A percentile compares a stretch with the other conserved stretches of the same genome.
Evolutionary conservation across 495 filamentous ascomycete genomes (phyloP).

Genomic region (Xylaria acuta): DNA sequence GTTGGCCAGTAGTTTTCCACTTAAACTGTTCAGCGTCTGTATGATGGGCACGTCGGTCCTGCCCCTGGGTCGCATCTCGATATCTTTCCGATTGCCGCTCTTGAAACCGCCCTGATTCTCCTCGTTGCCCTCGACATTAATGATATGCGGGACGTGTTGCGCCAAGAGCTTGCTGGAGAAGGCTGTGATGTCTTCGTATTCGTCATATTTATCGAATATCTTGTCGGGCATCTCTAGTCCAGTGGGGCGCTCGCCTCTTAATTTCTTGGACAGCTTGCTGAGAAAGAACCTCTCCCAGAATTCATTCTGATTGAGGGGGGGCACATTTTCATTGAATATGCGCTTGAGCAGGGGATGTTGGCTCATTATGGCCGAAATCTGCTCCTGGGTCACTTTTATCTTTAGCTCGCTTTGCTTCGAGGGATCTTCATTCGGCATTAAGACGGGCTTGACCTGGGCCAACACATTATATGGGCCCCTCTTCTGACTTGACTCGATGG

Average conservation of each 20-base stretch:
- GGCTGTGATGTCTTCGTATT: constrained; percentile 65
- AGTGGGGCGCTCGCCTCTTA: constrained; percentile 84
- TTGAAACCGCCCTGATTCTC: constrained; percentile 72
- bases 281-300: constrained; percentile 96
- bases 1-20: constrained; percentile 87
- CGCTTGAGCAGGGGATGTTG: constrained; percentile 91
- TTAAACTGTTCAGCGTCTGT: constrained; percentile 81
- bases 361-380: constrained; percentile 88
- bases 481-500: constrained; percentile 83
- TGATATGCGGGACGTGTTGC: constrained; percentile 79
- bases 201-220: constrained; percentile 84
- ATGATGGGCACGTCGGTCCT: constrained; percentile 65
- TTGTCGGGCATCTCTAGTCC: constrained; percentile 75
- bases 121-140: constrained; percentile 93
- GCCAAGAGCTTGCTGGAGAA: constrained; percentile 58
- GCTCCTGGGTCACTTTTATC: constrained; percentile 87
- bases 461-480: constrained; percentile 91
- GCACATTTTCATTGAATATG: constrained; percentile 93
- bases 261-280: constrained; percentile 85
- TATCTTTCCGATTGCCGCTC: constrained; percentile 82
- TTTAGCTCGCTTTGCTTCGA: constrained; percentile 63
- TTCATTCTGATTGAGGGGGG: constrained; percentile 74
- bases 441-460: constrained; percentile 82
- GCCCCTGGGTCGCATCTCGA: constrained; percentile 78
- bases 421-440: constrained; percentile 61